Evolutionary conservation across 169 alveolate genomes (phyloP).

Genomic region (Prorocentrum cordatum): DNA sequence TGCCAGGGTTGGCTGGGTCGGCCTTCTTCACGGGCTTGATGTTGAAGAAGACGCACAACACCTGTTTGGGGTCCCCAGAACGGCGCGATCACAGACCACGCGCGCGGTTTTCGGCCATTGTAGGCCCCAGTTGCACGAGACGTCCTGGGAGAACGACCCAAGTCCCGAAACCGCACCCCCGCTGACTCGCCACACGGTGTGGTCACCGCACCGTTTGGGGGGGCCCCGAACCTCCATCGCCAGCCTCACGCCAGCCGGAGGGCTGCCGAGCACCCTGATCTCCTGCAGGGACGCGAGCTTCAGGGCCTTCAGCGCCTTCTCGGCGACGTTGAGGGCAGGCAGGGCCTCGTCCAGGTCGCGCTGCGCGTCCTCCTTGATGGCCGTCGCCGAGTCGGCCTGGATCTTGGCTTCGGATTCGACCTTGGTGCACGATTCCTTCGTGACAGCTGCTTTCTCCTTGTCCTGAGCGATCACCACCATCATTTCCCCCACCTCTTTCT

Average conservation of each 20-base stretch:
- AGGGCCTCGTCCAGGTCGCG: constrained; percentile 77
- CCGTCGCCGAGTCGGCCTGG: constrained; percentile 76
- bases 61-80: too few relatives aligned
- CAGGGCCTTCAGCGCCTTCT: constrained; percentile 74
- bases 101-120: too few relatives aligned
- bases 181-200: too few relatives aligned
- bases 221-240: constrained; percentile 79
- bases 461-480: constrained; percentile 85
- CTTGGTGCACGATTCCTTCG: constrained; percentile 80
- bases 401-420: constrained; percentile 81
- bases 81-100: neutral
- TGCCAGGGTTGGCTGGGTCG: constrained; percentile 76
- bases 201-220: too few relatives aligned
- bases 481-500: constrained; percentile 83
- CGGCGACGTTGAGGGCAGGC: constrained; percentile 78
- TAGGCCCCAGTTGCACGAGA: too few relatives aligned
- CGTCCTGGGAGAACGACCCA: too few relatives aligned
- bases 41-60: too few relatives aligned
- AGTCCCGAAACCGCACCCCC: too few relatives aligned
- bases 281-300: constrained; percentile 72
- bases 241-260: constrained; percentile 78
- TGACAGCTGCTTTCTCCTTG: constrained; percentile 85
- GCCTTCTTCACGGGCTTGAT: constrained; percentile 73
- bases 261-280: constrained; percentile 78
- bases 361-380: constrained; percentile 79